A percentile compares a stretch with the other conserved stretches of the same genome.
These are phyloP conservation scores for Euphorbia schlechtendalii DNA, from an alignment of 441 rosid genomes.

Conservation along the genomic window DNA sequence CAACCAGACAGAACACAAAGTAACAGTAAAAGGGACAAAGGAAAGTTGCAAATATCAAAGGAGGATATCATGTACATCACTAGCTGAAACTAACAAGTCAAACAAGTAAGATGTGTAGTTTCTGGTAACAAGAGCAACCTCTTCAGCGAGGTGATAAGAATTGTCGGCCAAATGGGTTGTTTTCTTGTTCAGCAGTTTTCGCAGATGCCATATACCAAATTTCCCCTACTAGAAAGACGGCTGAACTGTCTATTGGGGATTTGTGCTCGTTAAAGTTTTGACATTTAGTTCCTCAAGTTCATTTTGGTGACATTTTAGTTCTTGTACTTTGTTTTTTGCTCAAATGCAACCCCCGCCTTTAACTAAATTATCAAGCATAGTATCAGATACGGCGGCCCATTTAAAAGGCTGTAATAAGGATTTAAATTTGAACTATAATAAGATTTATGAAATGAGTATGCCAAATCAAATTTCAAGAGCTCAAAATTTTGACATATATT, in stretches of 20 bases:
- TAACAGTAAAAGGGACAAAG: slow-evolving; percentile 50
- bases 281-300: background rate
- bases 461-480: background rate
- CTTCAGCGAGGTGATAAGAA: background rate
- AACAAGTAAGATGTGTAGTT: slow-evolving; percentile 15
- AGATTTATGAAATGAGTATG: background rate
- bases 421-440: background rate
- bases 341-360: no score
- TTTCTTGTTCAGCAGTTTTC: slow-evolving; percentile 8
- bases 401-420: background rate
- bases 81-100: slow-evolving; percentile 21
- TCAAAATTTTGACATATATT: no score
- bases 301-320: background rate
- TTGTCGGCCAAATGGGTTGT: no score
- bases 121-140: background rate
- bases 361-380: no score
- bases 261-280: no score
- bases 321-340: background rate
- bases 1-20: slow-evolving; percentile 48
- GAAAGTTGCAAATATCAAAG: slow-evolving; percentile 64
- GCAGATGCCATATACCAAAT: slow-evolving; percentile 3
- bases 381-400: background rate
- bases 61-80: slow-evolving; percentile 61
- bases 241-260: background rate
- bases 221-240: background rate